Percentiles rank a stretch among this genome's conserved stretches.
phyloP scores from a whole-genome alignment of 108 stramenopile species.

The Asterionellopsis glacialis region DNA sequence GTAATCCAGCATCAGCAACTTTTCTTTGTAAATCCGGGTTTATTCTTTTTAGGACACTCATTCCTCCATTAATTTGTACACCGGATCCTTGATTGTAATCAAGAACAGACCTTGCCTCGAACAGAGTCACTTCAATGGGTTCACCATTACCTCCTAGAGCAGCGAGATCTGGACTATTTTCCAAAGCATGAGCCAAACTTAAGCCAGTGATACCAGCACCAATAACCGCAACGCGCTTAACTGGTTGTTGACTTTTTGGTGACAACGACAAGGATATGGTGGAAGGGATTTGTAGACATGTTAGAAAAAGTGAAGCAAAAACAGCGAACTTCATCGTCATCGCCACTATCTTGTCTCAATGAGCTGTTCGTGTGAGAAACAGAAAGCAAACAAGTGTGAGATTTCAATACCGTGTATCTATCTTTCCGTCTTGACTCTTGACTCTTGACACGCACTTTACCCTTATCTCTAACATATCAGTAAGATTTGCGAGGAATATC shows the following conservation, averaged over 20 bases:
- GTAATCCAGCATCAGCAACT: constrained; percentile 54
- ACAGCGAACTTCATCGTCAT: no score
- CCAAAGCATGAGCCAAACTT: constrained; percentile 63
- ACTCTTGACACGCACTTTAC: no score
- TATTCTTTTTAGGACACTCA: constrained; percentile 51
- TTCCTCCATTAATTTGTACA: constrained; percentile 69
- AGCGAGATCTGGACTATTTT: constrained; percentile 6
- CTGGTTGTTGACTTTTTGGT: constrained; percentile 9
- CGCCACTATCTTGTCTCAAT: no score
- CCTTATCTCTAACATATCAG: no score
- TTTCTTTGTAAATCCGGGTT: constrained; percentile 40
- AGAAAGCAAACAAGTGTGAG: no score
- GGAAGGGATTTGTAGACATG: neutral
- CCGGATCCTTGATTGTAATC: constrained; percentile 46
- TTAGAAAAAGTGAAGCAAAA: neutral
- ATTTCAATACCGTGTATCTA: no score
- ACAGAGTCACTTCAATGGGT: constrained; percentile 44
- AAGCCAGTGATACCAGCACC: constrained; percentile 67
- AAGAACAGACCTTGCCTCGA: constrained; percentile 47
- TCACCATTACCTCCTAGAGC: neutral
- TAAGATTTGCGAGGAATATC: no score
- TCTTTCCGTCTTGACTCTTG: no score
- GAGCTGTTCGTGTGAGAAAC: no score
- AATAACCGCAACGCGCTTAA: constrained; percentile 31
- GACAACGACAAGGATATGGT: neutral